Conservation (phyloP, 805 yeast species). For the Kodamaea kakaduensis region DNA sequence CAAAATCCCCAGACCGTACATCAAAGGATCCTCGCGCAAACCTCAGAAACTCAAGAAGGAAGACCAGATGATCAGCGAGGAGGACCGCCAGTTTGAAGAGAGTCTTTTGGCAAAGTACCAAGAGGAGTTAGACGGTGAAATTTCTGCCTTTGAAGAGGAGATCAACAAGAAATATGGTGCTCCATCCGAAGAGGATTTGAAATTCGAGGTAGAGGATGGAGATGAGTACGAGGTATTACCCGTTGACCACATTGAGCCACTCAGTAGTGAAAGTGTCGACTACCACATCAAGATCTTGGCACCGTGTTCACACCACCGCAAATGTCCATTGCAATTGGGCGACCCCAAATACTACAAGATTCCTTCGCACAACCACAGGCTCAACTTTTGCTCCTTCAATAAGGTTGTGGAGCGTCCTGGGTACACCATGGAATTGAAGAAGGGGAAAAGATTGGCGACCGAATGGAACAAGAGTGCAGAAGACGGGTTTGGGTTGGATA, state of each 20-base stretch:
- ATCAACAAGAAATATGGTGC: slow-evolving; percentile 40
- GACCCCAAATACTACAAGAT: slow-evolving; percentile 63
- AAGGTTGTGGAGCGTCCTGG: slow-evolving; percentile 73
- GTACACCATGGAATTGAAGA: slow-evolving; percentile 76
- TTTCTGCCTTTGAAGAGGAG: slow-evolving; percentile 23
- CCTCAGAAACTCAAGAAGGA: slow-evolving; percentile 35
- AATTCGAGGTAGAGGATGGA: slow-evolving; percentile 44
- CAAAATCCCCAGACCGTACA: slow-evolving; percentile 68
- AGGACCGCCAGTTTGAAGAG: slow-evolving; percentile 30
- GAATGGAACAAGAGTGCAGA: slow-evolving; percentile 60
- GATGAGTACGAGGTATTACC: slow-evolving; percentile 27
- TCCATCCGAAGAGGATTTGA: slow-evolving; percentile 39
- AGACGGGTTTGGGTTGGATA: slow-evolving; percentile 52
- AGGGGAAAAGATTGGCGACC: slow-evolving; percentile 71
- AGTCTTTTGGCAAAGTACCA: slow-evolving; percentile 27
- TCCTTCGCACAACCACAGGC: slow-evolving; percentile 52
- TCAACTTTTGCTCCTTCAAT: slow-evolving; percentile 72
- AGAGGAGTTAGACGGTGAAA: slow-evolving; percentile 14
- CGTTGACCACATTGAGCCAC: slow-evolving; percentile 11
- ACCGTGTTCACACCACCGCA: slow-evolving; percentile 86
- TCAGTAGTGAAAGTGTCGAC: slow-evolving; percentile 28
- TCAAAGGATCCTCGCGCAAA: slow-evolving; percentile 44
- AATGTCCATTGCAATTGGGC: slow-evolving; percentile 80
- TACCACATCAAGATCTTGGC: slow-evolving; percentile 68
- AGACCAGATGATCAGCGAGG: slow-evolving; percentile 35